Evolutionary conservation across 2,329 filamentous ascomycete genomes (phyloP), one percentile per base, ranked within the genome.

Genomic region (Endothia cerciana): DNA sequence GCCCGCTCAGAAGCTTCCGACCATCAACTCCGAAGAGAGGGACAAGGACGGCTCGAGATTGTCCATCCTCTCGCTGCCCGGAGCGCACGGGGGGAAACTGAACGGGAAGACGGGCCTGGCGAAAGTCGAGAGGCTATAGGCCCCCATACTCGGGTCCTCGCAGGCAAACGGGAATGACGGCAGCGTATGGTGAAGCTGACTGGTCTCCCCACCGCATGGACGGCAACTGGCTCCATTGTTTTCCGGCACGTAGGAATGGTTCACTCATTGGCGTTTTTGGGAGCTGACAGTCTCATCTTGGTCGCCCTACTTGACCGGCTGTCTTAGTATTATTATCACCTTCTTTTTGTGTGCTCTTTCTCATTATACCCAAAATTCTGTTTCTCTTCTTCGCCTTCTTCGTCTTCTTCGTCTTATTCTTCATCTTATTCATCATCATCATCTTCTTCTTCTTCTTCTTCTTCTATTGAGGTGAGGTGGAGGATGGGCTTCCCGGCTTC

Each of bases 311-410:
- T 58, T 65, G 60, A 47, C 59, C 59, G 28, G 38, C 25, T 40
- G 58, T 51, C 19, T 57, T 45, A 28, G 58, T 55, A 41, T 43
- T 60, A 17, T 41, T 43, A 45, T 51, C 28, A 51, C 47, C 45
- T 25, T 43, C 11, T 43, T 59, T 65, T 49, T 41, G 22, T 47
- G n/a, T 65, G 19, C 22, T 19, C 25, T 56, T n/a, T 41, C 17
- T 55, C 49, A 60, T 65, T 65, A 63, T 67, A 65, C 63, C 63
- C 63, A 56, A 59, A 58, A 25, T 22, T 65, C 53, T 28, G 57
- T 33, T 49, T 38, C 8, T 60, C n/a, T 19, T 17, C 11, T 4
- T 22, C 7, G n/a, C 5, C 3, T 47, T 11, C 2, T 47, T 22
- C 3, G 4, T 13, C 10, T 13, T 11, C 1, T 10, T 13, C 45